These are phyloP conservation scores for Leccinum pellstonianum DNA, from an alignment of 768 basidiomycete genomes.

Conservation along the genomic window DNA sequence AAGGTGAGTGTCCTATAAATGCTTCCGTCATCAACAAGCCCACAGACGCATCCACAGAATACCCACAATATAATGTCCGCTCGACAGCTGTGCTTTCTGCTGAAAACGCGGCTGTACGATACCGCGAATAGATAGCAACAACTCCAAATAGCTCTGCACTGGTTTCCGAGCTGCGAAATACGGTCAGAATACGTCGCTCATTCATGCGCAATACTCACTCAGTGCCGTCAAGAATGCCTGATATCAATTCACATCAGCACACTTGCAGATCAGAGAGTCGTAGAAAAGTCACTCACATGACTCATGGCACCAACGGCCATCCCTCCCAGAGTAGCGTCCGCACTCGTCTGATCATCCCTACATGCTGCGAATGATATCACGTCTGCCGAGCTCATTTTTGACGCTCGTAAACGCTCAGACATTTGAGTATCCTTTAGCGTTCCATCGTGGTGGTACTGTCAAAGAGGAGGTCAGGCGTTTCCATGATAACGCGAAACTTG, in stretches of 20 bases:
- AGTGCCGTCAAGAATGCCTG: conserved; percentile 64
- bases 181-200: not conserved
- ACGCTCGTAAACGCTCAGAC: conserved; percentile 28
- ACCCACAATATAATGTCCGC: conserved; percentile 64
- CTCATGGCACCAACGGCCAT: conserved; percentile 79
- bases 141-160: conserved; percentile 61
- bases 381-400: conserved; percentile 68
- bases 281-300: conserved; percentile 47
- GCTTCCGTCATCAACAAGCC: conserved; percentile 1
- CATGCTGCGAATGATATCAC: conserved; percentile 79
- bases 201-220: conserved; percentile 28
- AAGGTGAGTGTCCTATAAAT: conserved; percentile 26
- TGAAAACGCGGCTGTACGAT: conserved; percentile 60
- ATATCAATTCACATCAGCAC: conserved; percentile 2
- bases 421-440: conserved; percentile 48
- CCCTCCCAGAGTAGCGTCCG: conserved; percentile 63
- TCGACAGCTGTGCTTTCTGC: conserved; percentile 73
- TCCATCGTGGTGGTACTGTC: conserved; percentile 60
- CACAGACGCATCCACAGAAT: not conserved
- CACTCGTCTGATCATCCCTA: conserved; percentile 69
- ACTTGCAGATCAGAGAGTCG: too few species aligned
- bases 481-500: not conserved
- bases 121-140: conserved; percentile 56
- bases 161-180: conserved; percentile 43
- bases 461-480: not conserved